Evolutionary conservation across 768 basidiomycete species (phyloP).

Genomic region (Termitomyces sp.): DNA sequence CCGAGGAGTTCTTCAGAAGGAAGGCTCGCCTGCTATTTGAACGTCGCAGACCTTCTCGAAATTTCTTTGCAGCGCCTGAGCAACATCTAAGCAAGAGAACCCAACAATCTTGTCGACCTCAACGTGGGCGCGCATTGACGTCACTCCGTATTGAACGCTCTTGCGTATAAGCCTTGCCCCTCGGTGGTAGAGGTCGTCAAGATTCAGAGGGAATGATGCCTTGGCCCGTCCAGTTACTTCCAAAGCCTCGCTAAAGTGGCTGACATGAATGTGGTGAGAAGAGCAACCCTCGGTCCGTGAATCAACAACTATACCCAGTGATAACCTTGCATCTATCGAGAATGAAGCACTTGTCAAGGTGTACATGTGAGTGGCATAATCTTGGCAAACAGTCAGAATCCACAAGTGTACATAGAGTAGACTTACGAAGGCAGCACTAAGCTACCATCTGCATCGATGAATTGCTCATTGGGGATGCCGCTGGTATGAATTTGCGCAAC

Average conservation of each 20-base stretch:
- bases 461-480: conserved; percentile 1
- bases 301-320: conserved; percentile 37
- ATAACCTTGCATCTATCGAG: conserved; percentile 48
- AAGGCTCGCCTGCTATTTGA: conserved; percentile 46
- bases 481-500: conserved; percentile 6
- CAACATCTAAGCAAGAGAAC: conserved; percentile 48
- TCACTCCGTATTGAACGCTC: conserved; percentile 58
- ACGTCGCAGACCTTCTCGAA: conserved; percentile 45
- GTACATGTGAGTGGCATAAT: conserved; percentile 59
- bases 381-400: conserved; percentile 12
- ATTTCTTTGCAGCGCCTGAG: conserved; percentile 38
- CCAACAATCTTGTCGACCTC: conserved; percentile 55
- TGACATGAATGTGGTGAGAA: conserved; percentile 17
- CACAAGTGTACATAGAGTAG: neutral
- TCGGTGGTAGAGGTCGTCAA: conserved; percentile 42
- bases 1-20: conserved; percentile 6
- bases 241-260: conserved; percentile 53
- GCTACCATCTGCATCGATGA: conserved; percentile 23
- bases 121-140: conserved; percentile 62
- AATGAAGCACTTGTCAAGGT: conserved; percentile 67
- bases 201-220: conserved; percentile 34
- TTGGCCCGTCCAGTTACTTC: conserved; percentile 46
- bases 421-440: conserved; percentile 33
- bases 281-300: neutral
- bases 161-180: conserved; percentile 49